phyloP scores from a whole-genome alignment of 495 filamentous ascomycete genomes.

The Neurospora intermedia region DNA sequence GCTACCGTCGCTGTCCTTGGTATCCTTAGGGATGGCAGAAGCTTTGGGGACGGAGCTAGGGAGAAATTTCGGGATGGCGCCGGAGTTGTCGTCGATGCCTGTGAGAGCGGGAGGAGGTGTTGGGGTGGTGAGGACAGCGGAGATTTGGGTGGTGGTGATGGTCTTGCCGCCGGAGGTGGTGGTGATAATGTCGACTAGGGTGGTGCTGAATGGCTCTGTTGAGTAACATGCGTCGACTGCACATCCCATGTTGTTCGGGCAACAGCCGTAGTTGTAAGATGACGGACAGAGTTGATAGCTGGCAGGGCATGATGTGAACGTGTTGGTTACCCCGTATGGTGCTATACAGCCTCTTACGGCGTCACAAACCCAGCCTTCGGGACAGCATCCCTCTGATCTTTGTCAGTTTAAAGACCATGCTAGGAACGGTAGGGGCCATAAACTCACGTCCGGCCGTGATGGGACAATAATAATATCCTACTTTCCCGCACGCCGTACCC shows the following conservation, averaged over 20 bases:
- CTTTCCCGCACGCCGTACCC: constrained; percentile 23
- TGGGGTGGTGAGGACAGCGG: constrained; percentile 18
- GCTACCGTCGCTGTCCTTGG: constrained; percentile 3
- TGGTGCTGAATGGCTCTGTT: constrained; percentile 21
- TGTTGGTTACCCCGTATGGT: constrained; percentile 18
- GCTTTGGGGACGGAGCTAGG: constrained; percentile 30
- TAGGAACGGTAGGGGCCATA: too few species aligned
- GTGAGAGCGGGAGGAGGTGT: constrained; percentile 10
- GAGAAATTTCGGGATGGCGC: constrained; percentile 24
- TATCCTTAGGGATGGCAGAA: constrained; percentile 6
- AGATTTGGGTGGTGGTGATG: constrained; percentile 20
- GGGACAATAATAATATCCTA: constrained; percentile 24
- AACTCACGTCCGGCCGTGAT: constrained; percentile 15
- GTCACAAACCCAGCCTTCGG: constrained; percentile 26
- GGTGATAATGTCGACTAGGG: constrained; percentile 22
- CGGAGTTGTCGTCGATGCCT: background rate
- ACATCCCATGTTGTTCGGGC: constrained; percentile 28
- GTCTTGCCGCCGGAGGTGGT: constrained; percentile 20
- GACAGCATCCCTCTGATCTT: constrained; percentile 23
- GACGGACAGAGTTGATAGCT: constrained; percentile 28
- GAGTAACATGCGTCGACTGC: constrained; percentile 27
- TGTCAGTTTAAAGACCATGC: background rate
- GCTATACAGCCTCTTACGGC: constrained; percentile 14
- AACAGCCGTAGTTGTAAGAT: constrained; percentile 31
- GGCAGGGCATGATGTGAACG: constrained; percentile 18